Base-by-base conservation (phyloP, 805 yeast species). In the Hermanozyma aechmeae region DNA sequence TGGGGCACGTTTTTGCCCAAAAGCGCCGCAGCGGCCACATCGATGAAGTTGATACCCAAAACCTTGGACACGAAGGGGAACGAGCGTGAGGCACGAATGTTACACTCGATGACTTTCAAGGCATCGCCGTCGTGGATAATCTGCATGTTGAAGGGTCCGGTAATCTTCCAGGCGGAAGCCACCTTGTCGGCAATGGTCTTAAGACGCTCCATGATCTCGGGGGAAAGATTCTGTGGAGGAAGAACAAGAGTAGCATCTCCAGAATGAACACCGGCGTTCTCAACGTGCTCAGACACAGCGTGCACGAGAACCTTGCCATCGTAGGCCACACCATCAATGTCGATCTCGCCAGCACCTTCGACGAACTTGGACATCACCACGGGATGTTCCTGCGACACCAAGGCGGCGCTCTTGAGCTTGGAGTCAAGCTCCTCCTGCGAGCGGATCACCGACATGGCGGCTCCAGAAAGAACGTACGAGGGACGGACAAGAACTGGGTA, bases 31-130 rank as follows among this genome's bases (percentile, higher is more conserved):
- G 87, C 86, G 14, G 97, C 96, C 47, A 84, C 85, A 32, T 89
- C 95, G 53, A 92, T 92, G 61, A 92, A 87, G 68, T 92, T 89
- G 31, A 73, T 71, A 42, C 98, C 98, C 41, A 92, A 68, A 27
- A 92, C 98, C 71, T 92, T 92, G 27, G 97, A 89, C 22, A 89
- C 96, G 56, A 92, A 92, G 57, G 98, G 98, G 89, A 92, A 92
- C 11, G 97, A 89, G 60, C 98, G 78, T 5, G 97, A 89, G 29
- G 98, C 98, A 63, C 98, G 82, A 47, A 92, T 82, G 61, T 92
- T 92, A 75, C 98, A 92, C 66, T 92, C 98, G 56, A 92, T 92
- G 36, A 92, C 98, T 72, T 92, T 92, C 51, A 87, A 72, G 32
- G 63, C 56, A 37, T 75, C 77, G 29, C 74, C 68, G 29, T 65